Percentiles rank a stretch among this genome's conserved stretches.
These are phyloP conservation scores for Lindgomyces ingoldianus DNA, from an alignment of 495 filamentous ascomycete species.

Conservation along the genomic window DNA sequence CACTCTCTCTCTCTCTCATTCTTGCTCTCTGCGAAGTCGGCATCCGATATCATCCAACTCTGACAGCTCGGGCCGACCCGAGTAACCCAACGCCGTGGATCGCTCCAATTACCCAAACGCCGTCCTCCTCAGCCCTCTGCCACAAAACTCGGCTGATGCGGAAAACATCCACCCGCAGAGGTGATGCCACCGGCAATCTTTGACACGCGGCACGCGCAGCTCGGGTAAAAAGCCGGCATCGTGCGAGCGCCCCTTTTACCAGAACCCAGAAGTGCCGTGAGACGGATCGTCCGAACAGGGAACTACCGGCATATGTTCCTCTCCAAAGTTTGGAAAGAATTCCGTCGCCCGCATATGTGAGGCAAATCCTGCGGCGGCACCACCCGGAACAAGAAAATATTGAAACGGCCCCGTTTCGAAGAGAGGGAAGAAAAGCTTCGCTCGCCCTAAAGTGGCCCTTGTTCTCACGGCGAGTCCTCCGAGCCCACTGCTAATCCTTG, in stretches of 20 bases:
- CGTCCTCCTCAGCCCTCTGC: neutral
- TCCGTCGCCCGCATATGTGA: neutral
- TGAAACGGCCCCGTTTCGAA: neutral
- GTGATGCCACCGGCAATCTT: too few species aligned
- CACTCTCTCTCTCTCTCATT: too few species aligned
- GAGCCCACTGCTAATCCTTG: neutral
- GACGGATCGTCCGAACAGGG: neutral
- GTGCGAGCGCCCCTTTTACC: too few species aligned
- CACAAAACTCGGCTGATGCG: neutral
- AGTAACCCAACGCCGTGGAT: neutral
- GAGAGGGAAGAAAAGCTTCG: neutral
- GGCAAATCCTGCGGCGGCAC: neutral
- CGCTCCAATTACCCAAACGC: neutral
- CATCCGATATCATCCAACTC: neutral
- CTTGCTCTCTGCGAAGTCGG: too few species aligned
- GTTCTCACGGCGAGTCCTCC: neutral
- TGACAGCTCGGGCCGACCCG: conserved; percentile 25
- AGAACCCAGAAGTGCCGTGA: neutral
- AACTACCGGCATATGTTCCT: neutral
- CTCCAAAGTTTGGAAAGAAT: neutral
- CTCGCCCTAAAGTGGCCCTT: neutral
- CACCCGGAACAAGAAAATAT: neutral
- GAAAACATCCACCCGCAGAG: too few species aligned
- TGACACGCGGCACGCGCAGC: too few species aligned
- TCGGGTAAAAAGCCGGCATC: too few species aligned